These are phyloP conservation scores for Tritrichomonas foetus DNA, from an alignment of 208 protist genomes.

Conservation along the genomic window DNA sequence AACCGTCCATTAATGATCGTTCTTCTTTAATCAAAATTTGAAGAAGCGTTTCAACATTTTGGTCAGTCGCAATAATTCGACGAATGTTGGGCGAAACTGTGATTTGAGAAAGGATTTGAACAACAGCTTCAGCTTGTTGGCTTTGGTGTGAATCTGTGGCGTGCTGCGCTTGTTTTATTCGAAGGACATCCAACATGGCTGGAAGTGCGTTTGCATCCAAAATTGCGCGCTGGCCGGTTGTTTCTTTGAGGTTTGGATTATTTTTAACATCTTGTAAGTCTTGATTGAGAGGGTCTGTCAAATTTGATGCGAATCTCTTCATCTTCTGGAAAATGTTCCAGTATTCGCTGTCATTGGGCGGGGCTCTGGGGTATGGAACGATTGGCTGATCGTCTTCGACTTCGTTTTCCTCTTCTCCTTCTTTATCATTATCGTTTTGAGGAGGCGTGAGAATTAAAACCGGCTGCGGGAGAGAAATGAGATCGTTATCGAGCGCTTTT, in stretches of 20 bases:
- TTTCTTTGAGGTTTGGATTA: not conserved
- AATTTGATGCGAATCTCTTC: not conserved
- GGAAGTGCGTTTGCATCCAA: not conserved
- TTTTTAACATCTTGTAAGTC: not conserved
- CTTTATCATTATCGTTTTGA: not conserved
- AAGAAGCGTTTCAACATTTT: not conserved
- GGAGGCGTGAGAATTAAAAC: not conserved
- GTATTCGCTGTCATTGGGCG: not conserved
- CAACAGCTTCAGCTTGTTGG: not conserved
- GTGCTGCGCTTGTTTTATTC: not conserved
- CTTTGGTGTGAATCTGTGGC: not conserved
- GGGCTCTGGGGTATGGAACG: not conserved
- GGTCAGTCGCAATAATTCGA: not conserved
- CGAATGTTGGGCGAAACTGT: not conserved
- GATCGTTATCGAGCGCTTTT: not conserved
- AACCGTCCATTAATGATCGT: not conserved
- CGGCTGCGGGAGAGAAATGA: not conserved
- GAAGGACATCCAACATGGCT: not conserved
- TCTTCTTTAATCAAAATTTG: not conserved
- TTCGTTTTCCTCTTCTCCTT: not conserved
- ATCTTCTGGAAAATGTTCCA: not conserved
- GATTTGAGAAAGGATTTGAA: not conserved
- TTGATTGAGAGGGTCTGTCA: not conserved
- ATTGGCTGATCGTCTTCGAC: slow-evolving; percentile 26
- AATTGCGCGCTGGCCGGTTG: not conserved